Evolutionary conservation across 768 basidiomycete genomes (phyloP).

Genomic region (Neoboletus brunneissimus): DNA sequence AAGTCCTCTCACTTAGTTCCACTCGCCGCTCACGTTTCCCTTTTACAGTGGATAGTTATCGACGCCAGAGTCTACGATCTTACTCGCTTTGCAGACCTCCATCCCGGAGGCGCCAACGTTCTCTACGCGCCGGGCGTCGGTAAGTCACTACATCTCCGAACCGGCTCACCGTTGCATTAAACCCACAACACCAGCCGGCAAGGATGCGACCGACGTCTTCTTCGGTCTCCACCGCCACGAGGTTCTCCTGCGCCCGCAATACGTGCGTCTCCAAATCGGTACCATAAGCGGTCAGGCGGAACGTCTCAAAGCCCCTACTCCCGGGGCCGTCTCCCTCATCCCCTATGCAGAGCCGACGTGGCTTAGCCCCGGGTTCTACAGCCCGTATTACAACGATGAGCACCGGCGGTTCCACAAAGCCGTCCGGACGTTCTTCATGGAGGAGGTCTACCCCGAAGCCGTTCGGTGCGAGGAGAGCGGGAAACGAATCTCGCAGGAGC

Average conservation of each 20-base stretch:
- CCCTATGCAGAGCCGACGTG: slow-evolving; percentile 88
- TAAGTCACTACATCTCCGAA: slow-evolving; percentile 29
- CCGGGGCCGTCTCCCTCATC: slow-evolving; percentile 68
- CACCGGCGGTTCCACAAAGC: slow-evolving; percentile 75
- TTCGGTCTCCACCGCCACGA: slow-evolving; percentile 85
- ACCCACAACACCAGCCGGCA: slow-evolving; percentile 45
- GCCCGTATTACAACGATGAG: slow-evolving; percentile 74
- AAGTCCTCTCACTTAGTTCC: slow-evolving; percentile 21
- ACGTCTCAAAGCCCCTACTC: slow-evolving; percentile 47
- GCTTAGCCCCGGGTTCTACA: slow-evolving; percentile 64
- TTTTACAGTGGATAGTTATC: slow-evolving; percentile 70
- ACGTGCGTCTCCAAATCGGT: slow-evolving; percentile 67
- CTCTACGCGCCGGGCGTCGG: slow-evolving; percentile 64
- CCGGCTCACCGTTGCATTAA: background rate
- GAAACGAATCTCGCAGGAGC: slow-evolving; percentile 78
- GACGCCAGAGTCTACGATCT: slow-evolving; percentile 83
- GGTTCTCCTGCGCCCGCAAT: slow-evolving; percentile 71
- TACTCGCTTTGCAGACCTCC: slow-evolving; percentile 75
- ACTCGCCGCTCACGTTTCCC: background rate
- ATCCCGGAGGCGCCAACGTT: slow-evolving; percentile 82
- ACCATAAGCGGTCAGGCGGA: slow-evolving; percentile 56
- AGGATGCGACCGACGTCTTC: slow-evolving; percentile 78
- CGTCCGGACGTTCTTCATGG: slow-evolving; percentile 73
- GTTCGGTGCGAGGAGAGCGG: slow-evolving; percentile 80
- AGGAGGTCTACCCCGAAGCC: slow-evolving; percentile 74